Percentiles rank a stretch among this genome's conserved stretches.
These are phyloP conservation scores for Globisporangium radiosum DNA, from an alignment of 352 stramenopile genomes.

Conservation along the genomic window DNA sequence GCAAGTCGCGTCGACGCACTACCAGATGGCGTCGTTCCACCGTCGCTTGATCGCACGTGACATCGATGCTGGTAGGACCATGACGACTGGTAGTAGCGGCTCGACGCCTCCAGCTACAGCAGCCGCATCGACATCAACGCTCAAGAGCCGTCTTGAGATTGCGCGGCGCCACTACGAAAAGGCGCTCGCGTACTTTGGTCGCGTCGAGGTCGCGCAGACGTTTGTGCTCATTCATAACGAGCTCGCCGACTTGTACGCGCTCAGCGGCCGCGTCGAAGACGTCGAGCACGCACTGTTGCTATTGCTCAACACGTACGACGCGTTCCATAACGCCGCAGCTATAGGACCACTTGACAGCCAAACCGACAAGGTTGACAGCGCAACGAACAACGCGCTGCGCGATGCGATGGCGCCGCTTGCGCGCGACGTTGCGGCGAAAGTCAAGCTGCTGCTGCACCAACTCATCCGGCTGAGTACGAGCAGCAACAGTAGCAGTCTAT, in stretches of 20 bases:
- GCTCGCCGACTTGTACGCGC: slow-evolving; percentile 64
- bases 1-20: slow-evolving; percentile 74
- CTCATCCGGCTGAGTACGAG: slow-evolving; percentile 41
- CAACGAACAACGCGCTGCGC: neutral
- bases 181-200: slow-evolving; percentile 71
- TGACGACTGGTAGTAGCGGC: neutral
- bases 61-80: slow-evolving; percentile 8
- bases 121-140: slow-evolving; percentile 14
- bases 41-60: slow-evolving; percentile 49
- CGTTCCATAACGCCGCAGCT: slow-evolving; percentile 20
- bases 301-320: slow-evolving; percentile 70
- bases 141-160: slow-evolving; percentile 76
- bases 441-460: slow-evolving; percentile 55
- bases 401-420: slow-evolving; percentile 35
- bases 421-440: slow-evolving; percentile 36
- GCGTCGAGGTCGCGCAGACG: slow-evolving; percentile 57
- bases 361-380: slow-evolving; percentile 5
- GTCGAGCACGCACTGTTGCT: slow-evolving; percentile 76
- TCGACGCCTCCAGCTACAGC: slow-evolving; percentile 3
- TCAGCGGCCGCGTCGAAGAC: slow-evolving; percentile 56
- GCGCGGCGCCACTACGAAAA: slow-evolving; percentile 82
- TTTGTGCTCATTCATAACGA: slow-evolving; percentile 84
- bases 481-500: neutral
- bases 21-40: slow-evolving; percentile 82
- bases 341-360: slow-evolving; percentile 6